Conservation (phyloP, 176 grass and related monocot species). For the Carex kokanica region DNA sequence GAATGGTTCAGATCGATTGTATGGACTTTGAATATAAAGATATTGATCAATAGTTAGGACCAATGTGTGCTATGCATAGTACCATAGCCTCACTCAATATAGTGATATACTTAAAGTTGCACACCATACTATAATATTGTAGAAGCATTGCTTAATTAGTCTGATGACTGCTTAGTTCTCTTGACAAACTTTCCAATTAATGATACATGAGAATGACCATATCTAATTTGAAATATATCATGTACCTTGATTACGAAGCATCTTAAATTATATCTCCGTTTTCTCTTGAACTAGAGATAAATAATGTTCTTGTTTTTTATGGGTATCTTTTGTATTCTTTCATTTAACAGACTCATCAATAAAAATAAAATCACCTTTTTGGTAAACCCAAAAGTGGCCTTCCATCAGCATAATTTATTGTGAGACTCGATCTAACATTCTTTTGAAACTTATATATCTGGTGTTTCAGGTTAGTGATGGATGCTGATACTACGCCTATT, state of each 20-base stretch:
- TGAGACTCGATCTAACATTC: background rate
- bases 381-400: background rate
- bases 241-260: background rate
- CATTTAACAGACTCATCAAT: background rate
- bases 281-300: background rate
- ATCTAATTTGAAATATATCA: background rate
- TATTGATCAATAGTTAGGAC: too few species aligned
- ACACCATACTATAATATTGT: background rate
- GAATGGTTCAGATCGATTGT: too few species aligned
- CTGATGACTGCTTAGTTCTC: background rate
- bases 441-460: background rate
- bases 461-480: conserved; percentile 73
- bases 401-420: background rate
- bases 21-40: too few species aligned
- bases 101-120: background rate
- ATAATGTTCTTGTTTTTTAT: background rate
- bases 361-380: background rate
- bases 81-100: too few species aligned
- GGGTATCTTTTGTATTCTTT: background rate
- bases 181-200: background rate
- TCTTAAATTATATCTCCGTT: background rate
- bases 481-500: conserved; percentile 71
- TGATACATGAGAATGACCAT: background rate
- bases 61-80: too few species aligned
- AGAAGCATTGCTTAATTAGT: background rate